A percentile compares a stretch with the other conserved stretches of the same genome.
These are phyloP conservation scores for Chlamydomonas asymmetrica DNA, from an alignment of 139 green algal genomes.

Conservation along the genomic window DNA sequence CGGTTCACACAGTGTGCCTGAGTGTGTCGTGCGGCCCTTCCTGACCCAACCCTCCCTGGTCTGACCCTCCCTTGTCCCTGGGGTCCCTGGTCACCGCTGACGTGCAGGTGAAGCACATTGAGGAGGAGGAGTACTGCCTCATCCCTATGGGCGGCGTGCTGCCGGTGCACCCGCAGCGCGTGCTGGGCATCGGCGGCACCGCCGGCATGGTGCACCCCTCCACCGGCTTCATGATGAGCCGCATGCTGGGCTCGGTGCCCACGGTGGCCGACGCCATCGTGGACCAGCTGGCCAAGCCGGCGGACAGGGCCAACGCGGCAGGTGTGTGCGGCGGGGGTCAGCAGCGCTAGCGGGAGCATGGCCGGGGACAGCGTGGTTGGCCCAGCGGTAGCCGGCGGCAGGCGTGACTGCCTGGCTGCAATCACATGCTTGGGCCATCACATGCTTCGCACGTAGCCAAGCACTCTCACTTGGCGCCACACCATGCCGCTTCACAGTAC, in stretches of 20 bases:
- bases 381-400: no score
- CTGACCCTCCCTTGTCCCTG: neutral
- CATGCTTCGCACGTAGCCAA: no score
- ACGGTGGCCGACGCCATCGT: slow-evolving; percentile 82
- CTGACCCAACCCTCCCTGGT: neutral
- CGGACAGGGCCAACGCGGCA: slow-evolving; percentile 51
- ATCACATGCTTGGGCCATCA: no score
- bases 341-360: no score
- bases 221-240: slow-evolving; percentile 94
- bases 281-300: slow-evolving; percentile 61
- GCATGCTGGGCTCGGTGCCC: slow-evolving; percentile 85
- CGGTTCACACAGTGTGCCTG: neutral
- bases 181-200: slow-evolving; percentile 94
- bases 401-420: no score
- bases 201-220: slow-evolving; percentile 91
- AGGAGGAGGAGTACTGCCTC: slow-evolving; percentile 98
- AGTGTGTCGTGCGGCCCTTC: no score
- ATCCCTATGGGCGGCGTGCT: slow-evolving; percentile 99
- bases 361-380: no score
- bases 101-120: slow-evolving; percentile 71
- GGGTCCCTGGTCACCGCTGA: no score
- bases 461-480: no score
- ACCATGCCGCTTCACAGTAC: no score
- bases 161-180: slow-evolving; percentile 89
- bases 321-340: slow-evolving; percentile 17